Percentiles rank a stretch among this genome's conserved stretches.
These are phyloP conservation scores for Daucus carota DNA, from an alignment of 129 eudicot genomes.

Conservation along the genomic window DH1_v3.0 NC_030384.2:50100001-50100500, in stretches of 20 bases:
- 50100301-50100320: slow-evolving; percentile 29
- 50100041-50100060: slow-evolving; percentile 78
- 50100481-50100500: neutral
- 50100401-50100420: too few relatives aligned
- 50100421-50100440: neutral
- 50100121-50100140: slow-evolving; percentile 67
- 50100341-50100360: neutral
- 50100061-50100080: slow-evolving; percentile 20
- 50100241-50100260: slow-evolving; percentile 66
- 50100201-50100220: slow-evolving; percentile 54
- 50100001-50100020: slow-evolving; percentile 59
- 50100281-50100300: slow-evolving; percentile 28
- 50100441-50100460: neutral
- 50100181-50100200: slow-evolving; percentile 48
- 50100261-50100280: slow-evolving; percentile 57
- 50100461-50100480: too few relatives aligned
- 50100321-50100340: slow-evolving; percentile 25
- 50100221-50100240: slow-evolving; percentile 35
- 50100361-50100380: neutral
- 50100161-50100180: slow-evolving; percentile 43
- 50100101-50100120: slow-evolving; percentile 33
- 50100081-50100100: slow-evolving; percentile 24
- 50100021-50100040: slow-evolving; percentile 65
- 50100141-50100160: slow-evolving; percentile 44
- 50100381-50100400: neutral